Base-by-base conservation (phyloP, 352 stramenopile species). In the Globisporangium cystogenes region DNA sequence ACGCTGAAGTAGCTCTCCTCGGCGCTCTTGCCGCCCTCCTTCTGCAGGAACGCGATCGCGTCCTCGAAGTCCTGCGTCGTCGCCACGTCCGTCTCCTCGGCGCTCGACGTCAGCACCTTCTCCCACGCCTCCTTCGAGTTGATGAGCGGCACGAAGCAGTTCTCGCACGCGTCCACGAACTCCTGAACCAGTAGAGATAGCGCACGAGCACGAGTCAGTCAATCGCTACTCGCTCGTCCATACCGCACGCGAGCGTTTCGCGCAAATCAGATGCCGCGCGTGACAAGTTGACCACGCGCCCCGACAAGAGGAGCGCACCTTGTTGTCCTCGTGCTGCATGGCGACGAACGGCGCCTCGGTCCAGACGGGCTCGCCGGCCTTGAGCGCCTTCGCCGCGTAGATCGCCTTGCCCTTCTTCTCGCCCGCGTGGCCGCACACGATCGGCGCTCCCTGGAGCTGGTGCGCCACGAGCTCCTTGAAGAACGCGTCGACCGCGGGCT, bases 291-390 rank as follows among this genome's bases (percentile, higher is more conserved):
- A 37, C 33, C 23, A 14, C 45, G 18, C 7, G 26, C 18, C 1
- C 27, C 24, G 36, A 16, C 23, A n/a, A 41, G 11, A 16, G 26
- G 24, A 16, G 60, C 55, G 1, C n/a, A 73, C 59, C 55, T 87
- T 86, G 62, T 91, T 93, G 70, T 87, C 76, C 41, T 76, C 62
- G 57, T 86, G 72, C 61, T 87, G 76, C 76, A 87, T 86, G 44
- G 76, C 74, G 14, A 87, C 76, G 37, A 81, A 84, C 24, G 76
- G 74, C 15, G 60, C 60, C 53, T 87, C 76, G 51, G 62, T 82
- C 64, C 70, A 86, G 48, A 87, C 67, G 23, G 67, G 68, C 44
- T 89, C 72, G 39, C 83, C 83, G n/a, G 75, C 70, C 45, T 67
- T 73, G 35, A 93, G 60, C 27, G 51, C 54, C 33, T 71, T 76